phyloP scores from a whole-genome alignment of 176 grass and related monocot genomes.

The Musa schizocarpa region DNA sequence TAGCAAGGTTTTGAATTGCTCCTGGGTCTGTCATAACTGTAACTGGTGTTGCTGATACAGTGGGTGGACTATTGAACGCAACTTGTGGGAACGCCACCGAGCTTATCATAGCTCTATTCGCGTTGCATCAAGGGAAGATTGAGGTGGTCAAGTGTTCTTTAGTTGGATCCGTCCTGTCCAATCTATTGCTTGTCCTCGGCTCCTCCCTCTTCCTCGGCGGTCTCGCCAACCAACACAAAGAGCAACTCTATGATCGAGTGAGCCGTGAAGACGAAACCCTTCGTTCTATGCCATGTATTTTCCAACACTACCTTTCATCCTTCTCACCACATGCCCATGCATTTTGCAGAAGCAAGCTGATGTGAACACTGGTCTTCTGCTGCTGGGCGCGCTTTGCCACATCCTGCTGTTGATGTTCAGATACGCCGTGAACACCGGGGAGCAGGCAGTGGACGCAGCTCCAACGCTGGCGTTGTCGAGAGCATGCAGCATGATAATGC shows the following conservation, averaged over 20 bases:
- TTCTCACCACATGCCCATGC: background rate
- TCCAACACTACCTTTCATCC: too few relatives aligned
- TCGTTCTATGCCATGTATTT: background rate
- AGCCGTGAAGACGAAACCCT: background rate
- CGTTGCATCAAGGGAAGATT: conserved; percentile 55
- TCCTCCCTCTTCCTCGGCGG: conserved; percentile 76
- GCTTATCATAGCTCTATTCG: conserved; percentile 87
- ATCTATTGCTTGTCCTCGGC: conserved; percentile 87
- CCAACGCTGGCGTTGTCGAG: conserved; percentile 61
- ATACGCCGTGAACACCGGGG: conserved; percentile 34
- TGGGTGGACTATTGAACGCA: conserved; percentile 87
- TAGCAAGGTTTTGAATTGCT: background rate
- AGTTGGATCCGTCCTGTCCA: conserved; percentile 88
- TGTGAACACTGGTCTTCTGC: conserved; percentile 56
- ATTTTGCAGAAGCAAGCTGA: conserved; percentile 50
- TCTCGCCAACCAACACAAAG: conserved; percentile 40
- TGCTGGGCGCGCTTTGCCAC: conserved; percentile 75
- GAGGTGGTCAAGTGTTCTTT: conserved; percentile 87
- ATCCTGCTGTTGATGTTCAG: conserved; percentile 57
- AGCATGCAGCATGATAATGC: conserved; percentile 74
- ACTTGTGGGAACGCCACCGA: conserved; percentile 95
- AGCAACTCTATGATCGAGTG: conserved; percentile 62
- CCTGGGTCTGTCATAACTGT: too few relatives aligned
- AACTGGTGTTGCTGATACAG: conserved; percentile 24
- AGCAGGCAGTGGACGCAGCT: conserved; percentile 23